Evolutionary conservation across 441 rosid species (phyloP).

Genomic region (Populus hybrid): DNA sequence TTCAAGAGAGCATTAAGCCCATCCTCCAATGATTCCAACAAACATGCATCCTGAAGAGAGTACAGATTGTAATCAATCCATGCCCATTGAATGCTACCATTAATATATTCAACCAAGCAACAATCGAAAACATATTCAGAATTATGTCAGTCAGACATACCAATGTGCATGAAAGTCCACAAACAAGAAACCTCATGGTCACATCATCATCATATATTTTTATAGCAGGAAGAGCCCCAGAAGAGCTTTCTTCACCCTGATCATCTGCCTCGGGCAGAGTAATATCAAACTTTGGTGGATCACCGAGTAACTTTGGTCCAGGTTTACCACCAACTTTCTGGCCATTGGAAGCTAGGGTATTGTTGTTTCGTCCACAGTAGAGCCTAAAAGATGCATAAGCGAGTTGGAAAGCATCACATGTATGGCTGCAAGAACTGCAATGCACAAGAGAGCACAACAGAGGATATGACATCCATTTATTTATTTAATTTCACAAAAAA

Average conservation of each 20-base stretch:
- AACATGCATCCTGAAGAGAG: conserved; percentile 58
- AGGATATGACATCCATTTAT: conserved; percentile 6
- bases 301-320: conserved; percentile 79
- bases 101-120: conserved; percentile 19
- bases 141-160: conserved; percentile 39
- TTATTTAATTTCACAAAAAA: neutral
- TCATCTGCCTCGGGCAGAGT: conserved; percentile 59
- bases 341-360: conserved; percentile 33
- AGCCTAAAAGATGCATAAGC: conserved; percentile 88
- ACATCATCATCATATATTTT: conserved; percentile 95
- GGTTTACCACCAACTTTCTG: conserved; percentile 45
- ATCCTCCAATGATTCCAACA: conserved; percentile 80
- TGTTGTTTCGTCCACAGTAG: conserved; percentile 53
- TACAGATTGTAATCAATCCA: conserved; percentile 21
- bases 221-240: conserved; percentile 72
- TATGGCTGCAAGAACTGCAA: conserved; percentile 87
- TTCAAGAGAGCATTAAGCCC: conserved; percentile 92
- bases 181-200: conserved; percentile 78
- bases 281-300: conserved; percentile 77
- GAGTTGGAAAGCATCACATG: conserved; percentile 88
- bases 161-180: conserved; percentile 64
- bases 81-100: neutral
- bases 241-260: conserved; percentile 70
- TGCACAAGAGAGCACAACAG: conserved; percentile 13
- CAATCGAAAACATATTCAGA: conserved; percentile 12